Conservation (phyloP, 1,284 basidiomycete species). For the Pyrrhoderma lamaoense region DNA sequence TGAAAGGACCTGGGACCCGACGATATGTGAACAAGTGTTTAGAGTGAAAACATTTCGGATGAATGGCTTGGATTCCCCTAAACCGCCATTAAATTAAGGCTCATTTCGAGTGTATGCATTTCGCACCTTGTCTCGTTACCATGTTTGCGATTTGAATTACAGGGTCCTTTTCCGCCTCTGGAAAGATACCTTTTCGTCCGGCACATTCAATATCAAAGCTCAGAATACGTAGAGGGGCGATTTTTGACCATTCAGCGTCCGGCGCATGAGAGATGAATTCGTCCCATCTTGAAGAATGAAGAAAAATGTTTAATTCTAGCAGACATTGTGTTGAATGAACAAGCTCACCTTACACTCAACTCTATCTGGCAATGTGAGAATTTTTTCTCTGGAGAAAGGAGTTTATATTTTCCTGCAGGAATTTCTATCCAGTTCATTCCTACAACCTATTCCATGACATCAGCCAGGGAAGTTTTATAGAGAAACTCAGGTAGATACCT, state of each 20-base stretch:
- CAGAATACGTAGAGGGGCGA: constrained; percentile 85
- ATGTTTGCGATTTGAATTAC: constrained; percentile 97
- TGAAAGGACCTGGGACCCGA: constrained; percentile 89
- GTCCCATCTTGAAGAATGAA: constrained; percentile 61
- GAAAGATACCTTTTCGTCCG: constrained; percentile 91
- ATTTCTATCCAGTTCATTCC: constrained; percentile 98
- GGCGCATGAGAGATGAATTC: constrained; percentile 82
- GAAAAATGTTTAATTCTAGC: constrained; percentile 10
- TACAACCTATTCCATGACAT: constrained; percentile 54
- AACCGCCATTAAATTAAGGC: not conserved
- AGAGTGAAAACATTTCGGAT: constrained; percentile 95
- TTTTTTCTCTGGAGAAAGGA: constrained; percentile 50
- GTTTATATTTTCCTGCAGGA: constrained; percentile 69
- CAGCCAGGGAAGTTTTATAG: not conserved
- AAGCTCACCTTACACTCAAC: constrained; percentile 59
- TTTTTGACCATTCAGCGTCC: constrained; percentile 84
- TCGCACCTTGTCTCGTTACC: constrained; percentile 87
- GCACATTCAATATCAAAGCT: constrained; percentile 98
- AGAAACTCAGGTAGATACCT: constrained; percentile 39
- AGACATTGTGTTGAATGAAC: not conserved
- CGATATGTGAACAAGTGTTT: constrained; percentile 87
- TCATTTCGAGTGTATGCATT: no score
- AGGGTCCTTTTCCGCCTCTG: constrained; percentile 81
- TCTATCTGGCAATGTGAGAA: constrained; percentile 85
- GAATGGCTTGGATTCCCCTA: constrained; percentile 86